phyloP scores from a whole-genome alignment of 2,329 filamentous ascomycete genomes.

The Apiospora saccharicola region DNA sequence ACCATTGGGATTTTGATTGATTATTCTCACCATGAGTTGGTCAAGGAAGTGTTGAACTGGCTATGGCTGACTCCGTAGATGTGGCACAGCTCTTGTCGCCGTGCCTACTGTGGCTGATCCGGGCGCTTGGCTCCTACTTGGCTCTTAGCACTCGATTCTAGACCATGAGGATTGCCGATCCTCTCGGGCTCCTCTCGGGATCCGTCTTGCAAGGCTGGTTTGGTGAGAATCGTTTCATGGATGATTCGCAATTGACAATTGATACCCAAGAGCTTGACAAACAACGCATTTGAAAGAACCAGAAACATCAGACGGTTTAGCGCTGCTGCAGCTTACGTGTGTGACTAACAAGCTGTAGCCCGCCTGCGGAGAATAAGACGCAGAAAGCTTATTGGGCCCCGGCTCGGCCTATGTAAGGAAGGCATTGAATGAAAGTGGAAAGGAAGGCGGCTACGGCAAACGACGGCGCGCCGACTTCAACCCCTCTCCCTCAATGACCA shows the following conservation, averaged over 20 bases:
- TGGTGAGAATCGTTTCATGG: not conserved
- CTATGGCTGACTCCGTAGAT: too few species aligned
- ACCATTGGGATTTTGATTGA: too few species aligned
- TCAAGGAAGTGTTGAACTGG: too few species aligned
- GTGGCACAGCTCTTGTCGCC: not conserved
- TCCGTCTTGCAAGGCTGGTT: not conserved
- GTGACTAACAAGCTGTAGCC: conserved; percentile 6
- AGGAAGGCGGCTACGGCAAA: conserved; percentile 20
- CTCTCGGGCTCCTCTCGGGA: not conserved
- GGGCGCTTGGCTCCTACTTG: not conserved
- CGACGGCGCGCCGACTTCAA: conserved; percentile 6
- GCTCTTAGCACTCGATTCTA: not conserved
- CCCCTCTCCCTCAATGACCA: conserved; percentile 10
- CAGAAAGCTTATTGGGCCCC: conserved; percentile 18
- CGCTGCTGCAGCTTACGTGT: conserved; percentile 15
- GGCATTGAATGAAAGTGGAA: conserved; percentile 12
- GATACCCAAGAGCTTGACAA: not conserved
- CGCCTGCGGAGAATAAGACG: conserved; percentile 15
- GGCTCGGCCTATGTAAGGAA: conserved; percentile 8
- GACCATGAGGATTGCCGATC: not conserved
- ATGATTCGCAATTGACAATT: conserved; percentile 2
- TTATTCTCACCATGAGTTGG: too few species aligned
- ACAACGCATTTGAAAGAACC: not conserved
- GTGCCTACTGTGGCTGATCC: not conserved
- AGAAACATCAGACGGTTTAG: conserved; percentile 9